These are phyloP conservation scores for Pseudognaphalium luteoalbum DNA, from an alignment of 129 eudicot genomes.

Conservation along the genomic window DNA sequence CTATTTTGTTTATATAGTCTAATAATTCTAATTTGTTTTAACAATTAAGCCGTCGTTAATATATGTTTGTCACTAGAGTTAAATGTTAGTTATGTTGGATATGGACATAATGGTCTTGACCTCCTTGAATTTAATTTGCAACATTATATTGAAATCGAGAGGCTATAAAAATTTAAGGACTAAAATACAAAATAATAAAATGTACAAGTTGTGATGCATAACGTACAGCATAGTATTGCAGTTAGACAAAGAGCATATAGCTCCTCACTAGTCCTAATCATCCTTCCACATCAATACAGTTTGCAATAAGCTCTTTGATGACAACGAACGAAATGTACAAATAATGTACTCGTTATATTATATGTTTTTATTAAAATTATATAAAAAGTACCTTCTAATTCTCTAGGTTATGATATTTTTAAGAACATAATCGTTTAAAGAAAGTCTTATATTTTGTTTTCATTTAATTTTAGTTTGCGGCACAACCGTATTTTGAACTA, in stretches of 20 bases:
- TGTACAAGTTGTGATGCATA: not conserved
- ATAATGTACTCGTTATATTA: conserved; percentile 14
- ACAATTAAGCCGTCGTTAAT: not conserved
- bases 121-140: not conserved
- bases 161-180: conserved; percentile 5
- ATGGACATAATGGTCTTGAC: conserved; percentile 1
- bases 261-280: conserved; percentile 12
- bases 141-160: conserved; percentile 12
- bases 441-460: no score
- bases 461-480: no score
- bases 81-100: conserved; percentile 4
- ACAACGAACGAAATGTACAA: conserved; percentile 21
- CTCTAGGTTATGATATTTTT: not conserved
- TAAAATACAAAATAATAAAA: not conserved
- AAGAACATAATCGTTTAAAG: no score
- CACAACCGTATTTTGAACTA: no score
- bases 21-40: not conserved
- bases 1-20: conserved; percentile 1
- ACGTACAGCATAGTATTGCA: conserved; percentile 17
- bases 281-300: conserved; percentile 36
- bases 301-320: conserved; percentile 12
- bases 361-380: no score
- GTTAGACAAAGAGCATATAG: conserved; percentile 27
- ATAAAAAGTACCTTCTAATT: not conserved
- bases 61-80: not conserved